Conservation (phyloP, 2,329 filamentous ascomycete genomes). For the Pseudogymnoascus sp. region DNA sequence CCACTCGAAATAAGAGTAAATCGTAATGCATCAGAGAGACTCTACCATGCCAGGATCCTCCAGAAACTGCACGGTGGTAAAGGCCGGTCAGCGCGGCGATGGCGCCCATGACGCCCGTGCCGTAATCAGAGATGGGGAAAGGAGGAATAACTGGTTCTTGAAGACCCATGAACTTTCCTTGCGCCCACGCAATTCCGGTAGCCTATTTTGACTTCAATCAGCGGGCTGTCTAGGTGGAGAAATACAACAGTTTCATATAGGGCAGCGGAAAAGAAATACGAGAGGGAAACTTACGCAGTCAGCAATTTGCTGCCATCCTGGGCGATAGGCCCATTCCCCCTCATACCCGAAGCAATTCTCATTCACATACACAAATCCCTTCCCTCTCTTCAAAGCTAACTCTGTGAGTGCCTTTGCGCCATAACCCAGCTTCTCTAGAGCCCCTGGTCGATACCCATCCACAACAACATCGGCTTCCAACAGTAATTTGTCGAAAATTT, state of each 20-base stretch:
- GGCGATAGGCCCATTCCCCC: slow-evolving; percentile 51
- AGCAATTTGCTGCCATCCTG: slow-evolving; percentile 63
- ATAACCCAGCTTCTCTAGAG: slow-evolving; percentile 55
- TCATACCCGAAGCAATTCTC: slow-evolving; percentile 62
- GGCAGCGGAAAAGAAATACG: too few species aligned
- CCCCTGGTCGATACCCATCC: slow-evolving; percentile 61
- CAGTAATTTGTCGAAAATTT: slow-evolving; percentile 35
- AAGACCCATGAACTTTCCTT: neutral
- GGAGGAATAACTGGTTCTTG: slow-evolving; percentile 55
- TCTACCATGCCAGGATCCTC: too few species aligned
- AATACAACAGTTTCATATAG: too few species aligned
- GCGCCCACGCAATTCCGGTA: neutral
- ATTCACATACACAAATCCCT: slow-evolving; percentile 52
- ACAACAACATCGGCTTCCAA: slow-evolving; percentile 56
- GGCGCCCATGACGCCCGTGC: slow-evolving; percentile 47
- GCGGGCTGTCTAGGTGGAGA: too few species aligned
- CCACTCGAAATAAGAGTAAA: too few species aligned
- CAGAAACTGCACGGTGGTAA: too few species aligned
- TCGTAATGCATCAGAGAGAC: too few species aligned
- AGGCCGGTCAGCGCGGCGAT: too few species aligned
- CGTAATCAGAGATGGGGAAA: slow-evolving; percentile 57
- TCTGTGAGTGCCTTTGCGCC: slow-evolving; percentile 44
- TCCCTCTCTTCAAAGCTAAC: slow-evolving; percentile 44
- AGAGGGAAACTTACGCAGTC: slow-evolving; percentile 36
- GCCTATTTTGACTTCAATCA: too few species aligned